Conservation (phyloP, 768 basidiomycete genomes). For the Russula sp. region DNA sequence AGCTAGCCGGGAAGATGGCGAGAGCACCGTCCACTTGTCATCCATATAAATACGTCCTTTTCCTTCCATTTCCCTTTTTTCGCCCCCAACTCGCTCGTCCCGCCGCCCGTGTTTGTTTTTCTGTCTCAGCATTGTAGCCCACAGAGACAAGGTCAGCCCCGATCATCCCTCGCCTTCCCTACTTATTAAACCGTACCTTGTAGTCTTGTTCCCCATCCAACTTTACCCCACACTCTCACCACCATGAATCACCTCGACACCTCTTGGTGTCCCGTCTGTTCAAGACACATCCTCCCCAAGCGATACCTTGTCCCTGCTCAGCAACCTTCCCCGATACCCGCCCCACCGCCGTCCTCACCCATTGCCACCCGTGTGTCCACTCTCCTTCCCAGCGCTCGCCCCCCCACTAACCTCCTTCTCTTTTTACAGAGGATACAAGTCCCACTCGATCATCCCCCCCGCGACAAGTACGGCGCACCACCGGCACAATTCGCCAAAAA, state of each 20-base stretch:
- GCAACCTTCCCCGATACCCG: conserved; percentile 35
- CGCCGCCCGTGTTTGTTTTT: conserved; percentile 5
- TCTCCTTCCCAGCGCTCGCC: conserved; percentile 9
- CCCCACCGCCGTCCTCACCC: conserved; percentile 44
- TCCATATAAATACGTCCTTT: conserved; percentile 25
- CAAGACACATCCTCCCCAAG: conserved; percentile 76
- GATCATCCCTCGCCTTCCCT: conserved; percentile 5
- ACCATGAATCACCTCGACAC: conserved; percentile 49
- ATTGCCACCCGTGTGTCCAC: conserved; percentile 40
- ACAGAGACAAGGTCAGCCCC: conserved; percentile 26
- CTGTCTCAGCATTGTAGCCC: conserved; percentile 21
- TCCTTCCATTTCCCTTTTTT: conserved; percentile 29
- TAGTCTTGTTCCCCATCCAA: conserved; percentile 1
- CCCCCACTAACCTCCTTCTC: conserved; percentile 22
- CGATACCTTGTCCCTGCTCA: conserved; percentile 50
- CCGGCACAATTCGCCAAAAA: conserved; percentile 39
- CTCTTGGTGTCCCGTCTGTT: conserved; percentile 79
- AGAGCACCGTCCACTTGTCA: background rate
- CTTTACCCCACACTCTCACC: conserved; percentile 1
- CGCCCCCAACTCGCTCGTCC: conserved; percentile 23
- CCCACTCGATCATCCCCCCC: conserved; percentile 32
- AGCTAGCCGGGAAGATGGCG: conserved; percentile 23
- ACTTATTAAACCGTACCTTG: conserved; percentile 20
- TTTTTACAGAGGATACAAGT: conserved; percentile 35
- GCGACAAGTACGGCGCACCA: conserved; percentile 37